Base-by-base conservation (phyloP, 495 filamentous ascomycete genomes). In the Neurospora sp. region DNA sequence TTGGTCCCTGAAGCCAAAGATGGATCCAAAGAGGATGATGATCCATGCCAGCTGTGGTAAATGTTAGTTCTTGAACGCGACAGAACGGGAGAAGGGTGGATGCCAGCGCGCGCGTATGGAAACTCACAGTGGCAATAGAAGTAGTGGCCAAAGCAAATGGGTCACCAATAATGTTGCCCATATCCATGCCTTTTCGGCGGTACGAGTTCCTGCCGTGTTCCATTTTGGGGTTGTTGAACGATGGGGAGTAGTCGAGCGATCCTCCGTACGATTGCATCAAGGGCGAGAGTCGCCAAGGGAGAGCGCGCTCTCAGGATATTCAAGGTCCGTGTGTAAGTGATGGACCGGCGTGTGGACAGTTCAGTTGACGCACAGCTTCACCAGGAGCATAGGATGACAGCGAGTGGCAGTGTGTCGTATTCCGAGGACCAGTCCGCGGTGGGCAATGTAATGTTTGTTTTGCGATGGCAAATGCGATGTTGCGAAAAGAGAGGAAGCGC, bases 71-170 rank as follows among this genome's bases (percentile, higher is more conserved):
- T 37, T 27, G 70, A 71, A 41, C n/a, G 35, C 31, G 16, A 20
- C 60, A 39, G 39, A 71, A 42, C 14, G 16, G 41, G 41, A 42
- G 5, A 42, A 42, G 5, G 38, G 16, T 18, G 40, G 40, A 41
- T 41, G 14, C 14, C 1, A 6, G 20, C 11, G 39, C 69, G 9
- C 35, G 5, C 44, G 16, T 49, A 37, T n/a, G 70, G n/a, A 40
- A 35, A 88, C 93, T 82, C 89, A 97, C 95, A 75, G 92, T 86
- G 73, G 94, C 90, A 82, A 99, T 97, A 38, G 94, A 97, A 49
- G 96, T 88, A 18, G 96, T 99, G 54, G 94, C 94, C 49, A 98
- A 88, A 70, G 96, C 95, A 84, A 99, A 98, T 3, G 96, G 96
- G 84, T 98, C 95, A 77, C 96, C 96, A 70, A 98, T 85, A 72